These are phyloP conservation scores for Wallemia mellicola DNA, from an alignment of 1,284 basidiomycete genomes.

Conservation along the genomic window DNA sequence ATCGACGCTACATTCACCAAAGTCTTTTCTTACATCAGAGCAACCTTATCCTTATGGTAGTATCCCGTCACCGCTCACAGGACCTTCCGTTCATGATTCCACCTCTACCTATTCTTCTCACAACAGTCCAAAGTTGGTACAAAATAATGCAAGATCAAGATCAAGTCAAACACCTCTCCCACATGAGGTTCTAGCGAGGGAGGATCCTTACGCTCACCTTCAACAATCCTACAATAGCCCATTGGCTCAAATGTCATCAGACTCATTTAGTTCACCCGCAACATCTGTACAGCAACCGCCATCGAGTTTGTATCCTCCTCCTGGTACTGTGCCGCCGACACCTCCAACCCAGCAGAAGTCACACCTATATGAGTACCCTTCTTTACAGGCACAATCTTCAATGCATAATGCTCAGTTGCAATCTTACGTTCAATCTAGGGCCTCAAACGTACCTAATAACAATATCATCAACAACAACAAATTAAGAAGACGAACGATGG, in stretches of 20 bases:
- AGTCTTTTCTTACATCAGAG: conserved; percentile 5
- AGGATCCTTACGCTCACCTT: neutral
- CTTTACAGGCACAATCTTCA: conserved; percentile 3
- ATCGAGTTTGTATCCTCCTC: neutral
- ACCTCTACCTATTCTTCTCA: neutral
- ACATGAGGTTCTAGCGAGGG: neutral
- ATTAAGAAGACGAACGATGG: neutral
- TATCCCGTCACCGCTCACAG: neutral
- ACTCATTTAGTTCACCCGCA: neutral
- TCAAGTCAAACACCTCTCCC: neutral
- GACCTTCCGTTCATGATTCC: neutral
- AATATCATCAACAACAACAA: conserved; percentile 1
- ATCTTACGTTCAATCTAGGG: neutral
- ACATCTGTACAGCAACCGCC: neutral
- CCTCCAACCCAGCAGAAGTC: neutral
- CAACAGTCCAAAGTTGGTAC: neutral
- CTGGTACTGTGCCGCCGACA: neutral
- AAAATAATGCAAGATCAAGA: neutral
- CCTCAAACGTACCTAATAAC: neutral
- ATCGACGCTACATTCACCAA: conserved; percentile 4
- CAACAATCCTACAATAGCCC: neutral
- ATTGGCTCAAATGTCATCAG: neutral
- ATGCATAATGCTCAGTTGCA: conserved; percentile 1
- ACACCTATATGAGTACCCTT: conserved; percentile 3
- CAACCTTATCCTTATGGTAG: neutral